A percentile compares a stretch with the other conserved stretches of the same genome.
phyloP scores from a whole-genome alignment of 106 monocot genomes.

The Iris macrosiphon region DNA sequence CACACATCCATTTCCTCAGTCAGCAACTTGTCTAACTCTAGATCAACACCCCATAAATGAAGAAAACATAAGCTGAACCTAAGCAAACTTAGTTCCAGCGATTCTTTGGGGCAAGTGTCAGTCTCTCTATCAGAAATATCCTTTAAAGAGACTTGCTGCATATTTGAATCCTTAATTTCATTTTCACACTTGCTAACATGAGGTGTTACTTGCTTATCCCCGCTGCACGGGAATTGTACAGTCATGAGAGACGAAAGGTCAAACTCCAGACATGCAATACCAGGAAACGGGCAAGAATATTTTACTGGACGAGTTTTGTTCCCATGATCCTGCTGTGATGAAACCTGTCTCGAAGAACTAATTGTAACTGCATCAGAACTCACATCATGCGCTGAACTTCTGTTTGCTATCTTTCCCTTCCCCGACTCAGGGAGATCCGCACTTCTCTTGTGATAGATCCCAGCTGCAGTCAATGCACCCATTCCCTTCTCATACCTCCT shows the following conservation, averaged over 20 bases:
- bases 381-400: slow-evolving; percentile 13
- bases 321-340: slow-evolving; percentile 8
- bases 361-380: slow-evolving; percentile 25
- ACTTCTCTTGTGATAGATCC: slow-evolving; percentile 14
- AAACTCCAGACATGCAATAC: slow-evolving; percentile 67
- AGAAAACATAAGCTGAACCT: slow-evolving; percentile 79
- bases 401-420: slow-evolving; percentile 28
- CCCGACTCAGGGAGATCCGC: slow-evolving; percentile 12
- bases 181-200: slow-evolving; percentile 5
- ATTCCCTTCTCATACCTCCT: slow-evolving; percentile 11
- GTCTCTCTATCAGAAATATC: slow-evolving; percentile 21
- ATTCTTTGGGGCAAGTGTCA: slow-evolving; percentile 28
- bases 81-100: slow-evolving; percentile 55
- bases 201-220: slow-evolving; percentile 14
- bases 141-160: slow-evolving; percentile 4
- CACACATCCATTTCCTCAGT: slow-evolving; percentile 66
- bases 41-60: slow-evolving; percentile 89
- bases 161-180: slow-evolving; percentile 7
- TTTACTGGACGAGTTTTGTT: slow-evolving; percentile 48
- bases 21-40: slow-evolving; percentile 70
- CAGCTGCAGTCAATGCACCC: background rate
- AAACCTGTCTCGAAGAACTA: slow-evolving; percentile 14
- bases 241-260: slow-evolving; percentile 68
- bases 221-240: slow-evolving; percentile 1
- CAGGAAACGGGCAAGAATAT: slow-evolving; percentile 80